Conservation (phyloP, 495 filamentous ascomycete species). For the Xylaria acuta region DNA sequence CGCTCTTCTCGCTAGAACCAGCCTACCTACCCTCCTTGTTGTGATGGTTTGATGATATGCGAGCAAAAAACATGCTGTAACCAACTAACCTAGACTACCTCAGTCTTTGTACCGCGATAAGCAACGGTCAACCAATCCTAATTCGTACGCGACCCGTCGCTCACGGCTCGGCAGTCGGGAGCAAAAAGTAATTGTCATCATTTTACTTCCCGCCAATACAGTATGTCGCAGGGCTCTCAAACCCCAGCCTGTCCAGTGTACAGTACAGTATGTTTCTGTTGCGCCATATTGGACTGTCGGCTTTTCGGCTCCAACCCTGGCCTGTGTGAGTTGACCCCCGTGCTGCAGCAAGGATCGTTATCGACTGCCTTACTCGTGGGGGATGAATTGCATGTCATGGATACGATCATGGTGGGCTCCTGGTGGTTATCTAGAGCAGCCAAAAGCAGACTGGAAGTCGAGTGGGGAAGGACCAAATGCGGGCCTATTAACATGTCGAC, state of each 20-base stretch:
- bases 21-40: not conserved
- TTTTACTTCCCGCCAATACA: not conserved
- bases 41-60: slow-evolving; percentile 1
- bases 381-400: slow-evolving; percentile 4
- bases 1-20: too few species aligned
- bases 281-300: slow-evolving; percentile 9
- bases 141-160: not conserved
- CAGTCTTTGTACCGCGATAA: not conserved
- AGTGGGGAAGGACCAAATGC: not conserved
- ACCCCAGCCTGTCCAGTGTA: not conserved
- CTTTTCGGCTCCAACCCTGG: slow-evolving; percentile 5
- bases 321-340: slow-evolving; percentile 10
- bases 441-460: slow-evolving; percentile 2
- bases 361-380: slow-evolving; percentile 20
- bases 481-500: not conserved
- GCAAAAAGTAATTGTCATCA: slow-evolving; percentile 23
- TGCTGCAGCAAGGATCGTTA: slow-evolving; percentile 21
- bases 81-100: not conserved
- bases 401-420: not conserved
- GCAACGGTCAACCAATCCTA: slow-evolving; percentile 14
- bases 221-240: not conserved
- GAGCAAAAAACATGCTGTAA: not conserved
- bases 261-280: too few species aligned
- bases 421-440: not conserved
- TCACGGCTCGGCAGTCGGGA: slow-evolving; percentile 20